Base-by-base conservation (phyloP, 2,329 filamentous ascomycete species). In the Exophiala xenobiotica region DNA sequence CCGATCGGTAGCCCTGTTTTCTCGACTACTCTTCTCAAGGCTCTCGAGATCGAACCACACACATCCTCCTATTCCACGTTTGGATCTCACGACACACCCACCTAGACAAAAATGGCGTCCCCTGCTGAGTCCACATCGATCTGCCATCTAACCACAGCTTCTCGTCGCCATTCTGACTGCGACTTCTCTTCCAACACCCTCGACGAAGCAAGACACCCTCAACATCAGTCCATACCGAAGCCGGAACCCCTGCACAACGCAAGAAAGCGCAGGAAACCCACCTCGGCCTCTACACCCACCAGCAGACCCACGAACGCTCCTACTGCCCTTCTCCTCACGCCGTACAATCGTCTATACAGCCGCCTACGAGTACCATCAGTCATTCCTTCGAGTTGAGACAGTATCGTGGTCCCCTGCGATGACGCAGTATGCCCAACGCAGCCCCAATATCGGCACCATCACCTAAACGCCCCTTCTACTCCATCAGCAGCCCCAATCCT, bases 31-130 rank as follows among this genome's bases (percentile, higher is more conserved):
- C 20, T 12, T 19, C 47, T 29, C 35, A 49, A 53, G 48, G 55
- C 46, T 50, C 40, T 49, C n/a, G 22, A 42, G 52, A 58, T 58
- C 55, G 55, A 40, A 37, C 52, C 55, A 58, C 52, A 58, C 52
- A 55, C 37, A 51, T 23, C 19, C 40, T 24, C 43, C 20, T 24
- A n/a, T 29, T 43, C 44, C 40, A 33, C 7, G 26, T 3, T 39
- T 52, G n/a, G 14, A 24, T 7, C 18, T 14, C 9, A n/a, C 41
- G 16, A 26, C 24, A 39, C 18, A 19, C 20, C 22, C 24, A 45
- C 20, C 18, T 18, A 29, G 22, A 42, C 41, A 37, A 51, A 39
- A 48, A 54, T 57, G 54, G 54, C 44, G 18, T 11, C 31, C 16
- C 29, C 44, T n/a, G 31, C 35, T 27, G 8, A 24, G 6, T 24